Evolutionary conservation across 768 basidiomycete species (phyloP).

Genomic region (Pleurotus sapidus): DNA sequence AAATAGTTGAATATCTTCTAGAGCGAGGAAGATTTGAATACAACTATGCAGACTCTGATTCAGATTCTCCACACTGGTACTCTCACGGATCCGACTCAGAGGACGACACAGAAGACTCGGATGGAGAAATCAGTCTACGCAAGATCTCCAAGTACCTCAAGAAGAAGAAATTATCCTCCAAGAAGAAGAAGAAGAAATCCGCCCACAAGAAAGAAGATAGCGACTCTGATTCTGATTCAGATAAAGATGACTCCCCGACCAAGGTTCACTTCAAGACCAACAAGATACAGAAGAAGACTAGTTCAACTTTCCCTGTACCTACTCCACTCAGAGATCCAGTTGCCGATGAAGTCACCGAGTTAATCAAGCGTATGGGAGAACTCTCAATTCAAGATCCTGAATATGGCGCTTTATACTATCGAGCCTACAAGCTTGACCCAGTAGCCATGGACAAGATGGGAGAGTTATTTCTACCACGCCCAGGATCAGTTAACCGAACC

Average conservation of each 20-base stretch:
- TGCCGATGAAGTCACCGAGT: not conserved
- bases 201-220: not conserved
- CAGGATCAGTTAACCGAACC: too few species aligned
- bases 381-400: conserved; percentile 5
- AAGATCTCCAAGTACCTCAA: too few species aligned
- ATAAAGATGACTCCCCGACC: not conserved
- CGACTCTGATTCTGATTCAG: not conserved
- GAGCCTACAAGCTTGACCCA: conserved; percentile 6
- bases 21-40: conserved; percentile 5
- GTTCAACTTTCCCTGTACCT: not conserved
- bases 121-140: too few species aligned
- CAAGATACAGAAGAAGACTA: not conserved
- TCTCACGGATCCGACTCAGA: too few species aligned
- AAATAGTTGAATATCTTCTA: not conserved
- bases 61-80: conserved; percentile 2
- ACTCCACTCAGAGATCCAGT: not conserved
- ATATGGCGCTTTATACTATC: conserved; percentile 1
- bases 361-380: conserved; percentile 5
- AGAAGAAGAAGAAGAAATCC: too few species aligned
- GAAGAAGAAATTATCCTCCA: too few species aligned
- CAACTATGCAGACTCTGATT: conserved; percentile 8
- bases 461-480: not conserved
- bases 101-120: too few species aligned
- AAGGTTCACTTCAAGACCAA: too few species aligned
- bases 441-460: not conserved